Conservation (phyloP, 2,329 filamentous ascomycete genomes). For the Penicillium concentricum region DNA sequence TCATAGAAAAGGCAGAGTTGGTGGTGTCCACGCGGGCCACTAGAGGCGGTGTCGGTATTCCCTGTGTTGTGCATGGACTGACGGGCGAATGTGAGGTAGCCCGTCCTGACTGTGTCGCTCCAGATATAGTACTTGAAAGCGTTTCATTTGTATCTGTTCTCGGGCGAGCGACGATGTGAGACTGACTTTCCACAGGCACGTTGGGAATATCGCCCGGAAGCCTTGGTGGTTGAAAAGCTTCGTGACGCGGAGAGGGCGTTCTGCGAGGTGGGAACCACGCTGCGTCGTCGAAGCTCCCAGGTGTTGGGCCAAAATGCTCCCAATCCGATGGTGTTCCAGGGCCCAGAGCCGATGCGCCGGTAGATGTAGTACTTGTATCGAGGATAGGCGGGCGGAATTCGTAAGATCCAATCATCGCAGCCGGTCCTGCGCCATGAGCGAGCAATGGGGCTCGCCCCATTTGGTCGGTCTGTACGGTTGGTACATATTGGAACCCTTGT, state of each 20-base stretch:
- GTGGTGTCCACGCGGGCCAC: slow-evolving; percentile 31
- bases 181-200: background rate
- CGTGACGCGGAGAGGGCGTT: slow-evolving; percentile 9
- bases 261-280: slow-evolving; percentile 22
- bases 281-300: slow-evolving; percentile 40
- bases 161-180: slow-evolving; percentile 5
- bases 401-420: slow-evolving; percentile 19
- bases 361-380: slow-evolving; percentile 18
- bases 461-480: slow-evolving; percentile 26
- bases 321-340: slow-evolving; percentile 48
- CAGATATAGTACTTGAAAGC: background rate
- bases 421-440: slow-evolving; percentile 16
- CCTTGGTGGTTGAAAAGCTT: slow-evolving; percentile 11
- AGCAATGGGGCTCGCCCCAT: slow-evolving; percentile 13
- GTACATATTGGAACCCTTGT: slow-evolving; percentile 30
- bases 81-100: slow-evolving; percentile 21
- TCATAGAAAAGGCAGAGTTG: slow-evolving; percentile 28
- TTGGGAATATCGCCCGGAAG: slow-evolving; percentile 10
- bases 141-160: slow-evolving; percentile 12
- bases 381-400: slow-evolving; percentile 6
- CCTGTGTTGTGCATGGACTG: slow-evolving; percentile 22
- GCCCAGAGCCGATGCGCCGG: slow-evolving; percentile 41
- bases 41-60: slow-evolving; percentile 13
- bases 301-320: slow-evolving; percentile 44
- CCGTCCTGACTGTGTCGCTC: background rate